Base-by-base conservation (phyloP, 352 stramenopile species). In the Globisporangium barbulae region DNA sequence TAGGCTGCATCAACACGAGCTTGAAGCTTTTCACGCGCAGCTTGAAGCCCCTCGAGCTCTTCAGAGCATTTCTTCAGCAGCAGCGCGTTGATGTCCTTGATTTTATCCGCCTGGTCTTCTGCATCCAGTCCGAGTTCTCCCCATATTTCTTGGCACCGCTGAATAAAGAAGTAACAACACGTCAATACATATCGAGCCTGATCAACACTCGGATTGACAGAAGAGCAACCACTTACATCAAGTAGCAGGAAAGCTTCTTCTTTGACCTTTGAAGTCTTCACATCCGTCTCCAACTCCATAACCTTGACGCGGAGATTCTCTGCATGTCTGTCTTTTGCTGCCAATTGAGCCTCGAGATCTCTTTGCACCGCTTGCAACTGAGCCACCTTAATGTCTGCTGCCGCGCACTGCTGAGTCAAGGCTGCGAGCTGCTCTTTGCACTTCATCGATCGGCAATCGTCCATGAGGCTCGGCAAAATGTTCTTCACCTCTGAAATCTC, bases 141-240 rank as follows among this genome's bases (percentile, higher is more conserved):
- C 79, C 81, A 89, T 37, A 91, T 83, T 30, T 89, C 65, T 75
- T 91, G 80, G 39, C 82, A 93, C 57, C 70, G 68, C 79, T 91
- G 56, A 42, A 72, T 31, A 39, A 30, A 15, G 39, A n/a, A 58
- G 6, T 39, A 56, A 17, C 52, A 22, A 17, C 8, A 0, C 54
- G 42, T 56, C 39, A 56, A 9, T 5, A 44, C 9, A 33, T 0
- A 42, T 41, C 30, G 7, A 57, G 25, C 12, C 13, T 21, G 33
- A 59, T 31, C 31, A 15, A n/a, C 25, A 49, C 13, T 22, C 15
- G 48, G n/a, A 2, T 55, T 31, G 12, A 49, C 9, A 63, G 3
- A 25, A 53, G 3, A 15, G 47, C 15, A 30, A 2, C 19, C 47
- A 76, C 79, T 58, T 76, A 88, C 80, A 61, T 71, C 81, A 63